Evolutionary conservation across 768 basidiomycete genomes (phyloP).

Genomic region (Mycena kentingensis): DNA sequence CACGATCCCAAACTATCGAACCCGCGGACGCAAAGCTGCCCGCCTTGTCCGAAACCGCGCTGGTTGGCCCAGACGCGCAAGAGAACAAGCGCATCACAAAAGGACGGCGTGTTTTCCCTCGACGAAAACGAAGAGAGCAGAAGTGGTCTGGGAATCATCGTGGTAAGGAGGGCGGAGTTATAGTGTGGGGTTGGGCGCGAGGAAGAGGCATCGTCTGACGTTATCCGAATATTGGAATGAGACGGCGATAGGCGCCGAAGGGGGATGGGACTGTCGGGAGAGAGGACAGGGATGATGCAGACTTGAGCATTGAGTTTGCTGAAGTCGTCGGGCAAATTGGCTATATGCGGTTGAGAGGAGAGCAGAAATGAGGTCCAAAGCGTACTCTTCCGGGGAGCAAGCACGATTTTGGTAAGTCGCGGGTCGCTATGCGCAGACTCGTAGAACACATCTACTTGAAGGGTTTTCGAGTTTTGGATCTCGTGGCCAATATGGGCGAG

Average conservation of each 20-base stretch:
- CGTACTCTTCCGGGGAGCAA: slow-evolving; percentile 58
- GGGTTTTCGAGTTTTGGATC: slow-evolving; percentile 46
- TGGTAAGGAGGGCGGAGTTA: slow-evolving; percentile 69
- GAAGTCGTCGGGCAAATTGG: slow-evolving; percentile 56
- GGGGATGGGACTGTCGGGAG: slow-evolving; percentile 62
- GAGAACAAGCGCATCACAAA: slow-evolving; percentile 72
- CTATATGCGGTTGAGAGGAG: no score
- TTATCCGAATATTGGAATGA: slow-evolving; percentile 57
- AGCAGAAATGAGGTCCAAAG: no score
- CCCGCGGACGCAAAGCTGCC: slow-evolving; percentile 59
- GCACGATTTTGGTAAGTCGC: slow-evolving; percentile 64
- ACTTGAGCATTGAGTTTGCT: slow-evolving; percentile 71
- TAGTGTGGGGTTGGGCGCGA: slow-evolving; percentile 70
- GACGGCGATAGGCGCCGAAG: slow-evolving; percentile 71
- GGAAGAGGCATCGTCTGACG: slow-evolving; percentile 20
- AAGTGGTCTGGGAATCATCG: slow-evolving; percentile 48
- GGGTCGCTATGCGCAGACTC: slow-evolving; percentile 61
- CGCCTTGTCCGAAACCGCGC: slow-evolving; percentile 71
- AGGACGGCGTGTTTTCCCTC: slow-evolving; percentile 60
- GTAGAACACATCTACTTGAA: slow-evolving; percentile 64
- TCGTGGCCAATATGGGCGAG: slow-evolving; percentile 75
- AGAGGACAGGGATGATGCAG: slow-evolving; percentile 70
- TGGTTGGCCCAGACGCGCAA: slow-evolving; percentile 91
- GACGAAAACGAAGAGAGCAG: slow-evolving; percentile 56
- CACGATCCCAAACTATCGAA: slow-evolving; percentile 68